Evolutionary conservation across 169 alveolate species (phyloP), one percentile per base, ranked within the genome.

Genomic region (Cyclospora cayetanensis): DNA sequence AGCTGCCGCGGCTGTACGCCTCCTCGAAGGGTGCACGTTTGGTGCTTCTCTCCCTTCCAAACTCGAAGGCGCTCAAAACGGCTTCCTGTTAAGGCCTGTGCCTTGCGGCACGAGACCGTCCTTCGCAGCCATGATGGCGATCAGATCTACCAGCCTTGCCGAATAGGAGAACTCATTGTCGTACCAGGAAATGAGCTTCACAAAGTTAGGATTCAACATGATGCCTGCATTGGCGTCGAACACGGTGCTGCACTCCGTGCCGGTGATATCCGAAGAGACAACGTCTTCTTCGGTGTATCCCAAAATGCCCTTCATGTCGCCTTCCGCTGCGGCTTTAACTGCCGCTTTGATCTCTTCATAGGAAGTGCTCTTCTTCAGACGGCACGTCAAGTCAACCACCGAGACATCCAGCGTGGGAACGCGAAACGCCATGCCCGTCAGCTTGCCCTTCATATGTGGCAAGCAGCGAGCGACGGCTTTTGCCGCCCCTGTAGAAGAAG

Each of bases 361-460:
- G 41, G 97, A 92, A 68, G 99, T 97, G 52, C 98, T 97, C 92
- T 98, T 97, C 93, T 97, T 96, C 88, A 98, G 96, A 93, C 96
- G 97, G 93, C 98, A 97, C n/a, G 99, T 98, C 91, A 99, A 95
- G 94, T 99, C 99, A 72, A 98, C 99, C 79, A 98, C 99, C 66
- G 99, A 98, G 39, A 98, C 99, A 87, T 98, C 98, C 76, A 98
- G 96, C 74, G 99, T 98, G 60, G 99, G 99, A 27, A 98, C 99
- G 90, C 99, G 97, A 97, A 99, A 97, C 68, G 99, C 99, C 99
- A 99, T 98, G 91, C 99, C 99, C 35, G 99, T 99, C 74, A 99
- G 97, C 95, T 98, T 99, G 87, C 99, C 99, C 94, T 98, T 98
- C 82, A 98, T 92, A 68, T 96, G 98, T 25, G 99, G 99, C 79